These are phyloP conservation scores for Petunia axillaris DNA, from an alignment of 257 asterid species.

Conservation along the genomic window DNA sequence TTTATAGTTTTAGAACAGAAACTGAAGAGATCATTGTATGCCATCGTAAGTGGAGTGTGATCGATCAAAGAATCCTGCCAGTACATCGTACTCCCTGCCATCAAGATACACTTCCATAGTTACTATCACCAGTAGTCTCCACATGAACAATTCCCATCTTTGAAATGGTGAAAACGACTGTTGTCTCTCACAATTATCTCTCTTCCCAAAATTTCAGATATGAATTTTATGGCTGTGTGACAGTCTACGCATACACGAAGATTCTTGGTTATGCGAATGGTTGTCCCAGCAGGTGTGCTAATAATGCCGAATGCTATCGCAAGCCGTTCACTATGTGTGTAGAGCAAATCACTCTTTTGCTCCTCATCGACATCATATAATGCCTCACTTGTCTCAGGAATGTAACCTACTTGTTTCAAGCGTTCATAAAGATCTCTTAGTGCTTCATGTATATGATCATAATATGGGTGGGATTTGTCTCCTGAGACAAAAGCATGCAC, in stretches of 20 bases:
- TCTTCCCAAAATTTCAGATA: slow-evolving; percentile 56
- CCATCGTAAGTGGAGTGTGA: background rate
- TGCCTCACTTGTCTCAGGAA: slow-evolving; percentile 55
- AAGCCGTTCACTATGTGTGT: slow-evolving; percentile 59
- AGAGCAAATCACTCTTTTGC: slow-evolving; percentile 47
- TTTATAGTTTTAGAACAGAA: background rate
- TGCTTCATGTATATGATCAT: slow-evolving; percentile 45
- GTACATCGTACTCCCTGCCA: background rate
- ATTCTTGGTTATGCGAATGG: slow-evolving; percentile 65
- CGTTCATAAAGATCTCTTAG: slow-evolving; percentile 54
- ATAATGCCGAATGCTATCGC: slow-evolving; percentile 64
- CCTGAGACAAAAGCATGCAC: slow-evolving; percentile 74
- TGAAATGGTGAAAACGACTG: slow-evolving; percentile 60
- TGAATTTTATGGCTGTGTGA: slow-evolving; percentile 60
- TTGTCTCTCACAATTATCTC: slow-evolving; percentile 65
- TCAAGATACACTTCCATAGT: background rate
- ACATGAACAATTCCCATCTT: slow-evolving; percentile 65
- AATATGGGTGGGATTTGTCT: slow-evolving; percentile 67
- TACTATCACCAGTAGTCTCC: slow-evolving; percentile 65
- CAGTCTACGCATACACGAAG: slow-evolving; percentile 72
- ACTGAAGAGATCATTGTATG: background rate
- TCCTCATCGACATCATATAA: slow-evolving; percentile 72
- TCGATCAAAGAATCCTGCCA: background rate
- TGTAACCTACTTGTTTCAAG: slow-evolving; percentile 56
- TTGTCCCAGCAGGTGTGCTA: slow-evolving; percentile 57